Evolutionary conservation across 495 filamentous ascomycete genomes (phyloP).

Genomic region (Ramalina intermedia): DNA sequence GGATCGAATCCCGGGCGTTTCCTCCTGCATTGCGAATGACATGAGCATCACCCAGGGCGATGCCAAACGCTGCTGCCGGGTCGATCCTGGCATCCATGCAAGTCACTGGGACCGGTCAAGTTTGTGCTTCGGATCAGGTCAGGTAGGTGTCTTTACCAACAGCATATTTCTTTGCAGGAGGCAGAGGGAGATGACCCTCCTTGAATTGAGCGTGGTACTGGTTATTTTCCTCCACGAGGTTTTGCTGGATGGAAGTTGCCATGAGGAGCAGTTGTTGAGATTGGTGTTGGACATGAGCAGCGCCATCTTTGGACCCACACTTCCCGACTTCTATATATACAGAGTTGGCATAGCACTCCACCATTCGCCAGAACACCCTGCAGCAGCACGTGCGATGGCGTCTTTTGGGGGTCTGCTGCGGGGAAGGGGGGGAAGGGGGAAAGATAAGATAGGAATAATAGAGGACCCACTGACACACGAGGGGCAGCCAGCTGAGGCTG

Average conservation of each 20-base stretch:
- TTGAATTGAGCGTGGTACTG: conserved; percentile 47
- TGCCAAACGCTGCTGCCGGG: conserved; percentile 54
- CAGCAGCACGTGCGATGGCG: too few species aligned
- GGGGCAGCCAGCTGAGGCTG: too few species aligned
- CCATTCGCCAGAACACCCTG: too few species aligned
- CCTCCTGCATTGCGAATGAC: conserved; percentile 70
- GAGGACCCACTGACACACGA: too few species aligned
- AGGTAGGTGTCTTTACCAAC: conserved; percentile 25
- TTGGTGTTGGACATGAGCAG: background rate
- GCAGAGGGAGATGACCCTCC: conserved; percentile 51
- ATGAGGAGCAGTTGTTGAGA: conserved; percentile 6
- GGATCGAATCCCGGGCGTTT: conserved; percentile 49
- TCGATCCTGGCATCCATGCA: conserved; percentile 84
- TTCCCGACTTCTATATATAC: too few species aligned
- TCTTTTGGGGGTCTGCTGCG: too few species aligned
- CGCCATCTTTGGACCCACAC: background rate
- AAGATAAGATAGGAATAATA: too few species aligned
- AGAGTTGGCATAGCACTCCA: too few species aligned
- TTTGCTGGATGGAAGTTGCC: conserved; percentile 34
- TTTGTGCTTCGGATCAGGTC: conserved; percentile 11
- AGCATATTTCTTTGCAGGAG: conserved; percentile 55
- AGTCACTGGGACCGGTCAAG: conserved; percentile 33
- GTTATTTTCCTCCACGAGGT: conserved; percentile 42
- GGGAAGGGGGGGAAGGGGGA: too few species aligned
- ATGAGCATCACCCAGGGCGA: conserved; percentile 63